These are phyloP conservation scores for Rehmannia glutinosa DNA, from an alignment of 257 asterid genomes.

Conservation along the genomic window DNA sequence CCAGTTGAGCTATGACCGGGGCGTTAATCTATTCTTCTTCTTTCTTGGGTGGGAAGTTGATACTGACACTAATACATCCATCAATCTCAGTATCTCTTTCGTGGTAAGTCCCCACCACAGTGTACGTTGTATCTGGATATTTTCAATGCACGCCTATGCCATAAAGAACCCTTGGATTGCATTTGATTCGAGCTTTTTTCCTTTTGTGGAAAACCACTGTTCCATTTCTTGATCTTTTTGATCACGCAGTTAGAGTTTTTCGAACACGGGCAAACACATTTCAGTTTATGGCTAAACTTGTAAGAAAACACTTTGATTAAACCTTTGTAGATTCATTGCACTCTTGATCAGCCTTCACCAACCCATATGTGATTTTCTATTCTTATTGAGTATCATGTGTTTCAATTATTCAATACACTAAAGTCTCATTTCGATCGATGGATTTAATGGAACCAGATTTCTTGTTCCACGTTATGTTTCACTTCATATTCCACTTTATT, in stretches of 20 bases:
- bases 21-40: too few relatives aligned
- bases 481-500: too few relatives aligned
- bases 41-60: slow-evolving; percentile 2
- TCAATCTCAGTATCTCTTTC: slow-evolving; percentile 18
- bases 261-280: background rate
- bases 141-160: background rate
- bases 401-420: too few relatives aligned
- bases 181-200: background rate
- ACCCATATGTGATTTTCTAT: too few relatives aligned
- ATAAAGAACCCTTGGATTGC: slow-evolving; percentile 2
- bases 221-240: background rate
- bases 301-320: background rate
- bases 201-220: slow-evolving; percentile 10
- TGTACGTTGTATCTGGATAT: slow-evolving; percentile 23
- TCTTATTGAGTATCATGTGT: too few relatives aligned
- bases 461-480: too few relatives aligned
- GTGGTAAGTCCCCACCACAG: slow-evolving; percentile 29
- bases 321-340: slow-evolving; percentile 10
- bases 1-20: too few relatives aligned
- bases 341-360: too few relatives aligned
- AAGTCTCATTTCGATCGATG: too few relatives aligned
- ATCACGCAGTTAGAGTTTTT: background rate
- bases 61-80: slow-evolving; percentile 22
- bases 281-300: too few relatives aligned
- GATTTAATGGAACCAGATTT: too few relatives aligned